Evolutionary conservation across 1,284 basidiomycete species (phyloP), one percentile per base, ranked within the genome.

Genomic region (Puccinia sorghi): DNA sequence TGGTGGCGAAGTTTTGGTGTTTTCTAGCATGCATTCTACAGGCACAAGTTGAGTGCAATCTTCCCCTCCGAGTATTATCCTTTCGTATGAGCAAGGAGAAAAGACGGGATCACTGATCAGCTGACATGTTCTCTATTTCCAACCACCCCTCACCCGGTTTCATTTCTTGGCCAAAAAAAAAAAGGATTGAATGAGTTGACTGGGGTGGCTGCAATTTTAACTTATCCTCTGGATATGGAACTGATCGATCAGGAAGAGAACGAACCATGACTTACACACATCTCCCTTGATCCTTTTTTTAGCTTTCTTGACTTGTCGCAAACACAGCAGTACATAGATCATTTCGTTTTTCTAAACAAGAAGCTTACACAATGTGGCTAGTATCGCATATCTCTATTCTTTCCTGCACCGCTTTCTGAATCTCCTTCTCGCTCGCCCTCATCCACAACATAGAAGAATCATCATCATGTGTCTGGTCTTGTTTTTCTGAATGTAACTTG

Each of bases 11-110:
- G 94, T 94, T 5, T 87, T 97, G 63, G 94, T 98, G 81, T 99
- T 99, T 85, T 97, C 94, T 8, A 96, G 93, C 82, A 97, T 99
- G 96, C 97, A 99, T 84, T 96, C 99, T 85, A 93, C 92, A 37
- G 97, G 97, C 25, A 81, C 82, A 27, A 83, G 75, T 77, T 69
- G 66, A 57, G 64, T 56, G 3, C 39, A 59, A 32, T 32, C 32
- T 46, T 13, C 32, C 32, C 32, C 32, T 32, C 32, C 32, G 32
- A 32, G 32, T 32, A 32, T 2, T 32, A 20, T 32, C 39, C 20
- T 37, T 57, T 9, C 3, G 25, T 57, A 9, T 72, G n/a, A n/a
- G n/a, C n/a, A n/a, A n/a, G n/a, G n/a, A 32, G 32, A 32, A 1
- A 22, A 22, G 0, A 46, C 11, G 1, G 22, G 52, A 27, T 27